Evolutionary conservation across 768 basidiomycete species (phyloP), one percentile per base, ranked within the genome.

Genomic region (Porphyrellus cyaneotinctus): DNA sequence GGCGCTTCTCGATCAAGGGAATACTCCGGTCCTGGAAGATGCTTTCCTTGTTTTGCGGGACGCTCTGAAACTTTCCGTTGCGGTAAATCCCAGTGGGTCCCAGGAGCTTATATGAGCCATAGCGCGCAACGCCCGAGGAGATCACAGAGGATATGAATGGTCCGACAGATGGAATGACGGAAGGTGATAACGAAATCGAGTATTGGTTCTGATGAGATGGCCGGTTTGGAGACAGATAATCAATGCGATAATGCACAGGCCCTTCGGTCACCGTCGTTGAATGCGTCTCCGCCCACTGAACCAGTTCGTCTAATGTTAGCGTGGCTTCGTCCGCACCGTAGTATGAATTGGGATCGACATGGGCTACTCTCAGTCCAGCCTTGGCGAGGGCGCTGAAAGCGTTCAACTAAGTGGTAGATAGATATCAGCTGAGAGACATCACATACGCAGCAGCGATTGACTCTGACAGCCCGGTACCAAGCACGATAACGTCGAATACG

Each of bases 41-140:
- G 53, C 91, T 88, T 68, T 94, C 94, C 67, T 97, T 97, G 72
- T 83, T 90, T 30, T 85, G 85, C 1, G 95, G 95, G 0, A 97
- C 95, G 45, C 70, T 78, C 60, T 80, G 80, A 48, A 82, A 64
- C 20, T 65, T 58, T 47, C 65, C 66, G 2, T 78, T 72, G 44
- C 81, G 73, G 60, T 83, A 85, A 39, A 91, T 72, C 35, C 76
- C 81, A 17, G 88, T 76, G 22, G 78, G 80, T 55, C 87, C 90
- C 18, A 98, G 73, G 4, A 97, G 76, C 42, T 88, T 84, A 65
- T 94, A 98, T 3, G 85, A 86, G n/a, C 92, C 91, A 64, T 98
- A 97, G 52, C 86, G 84, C 9, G 92, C 79, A 14, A 97, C 92
- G 22, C 91, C 88, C 13, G 91, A 93, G 1, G 79, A 74, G 11